Conservation (phyloP, 495 filamentous ascomycete species). For the Viridothelium virens region DNA sequence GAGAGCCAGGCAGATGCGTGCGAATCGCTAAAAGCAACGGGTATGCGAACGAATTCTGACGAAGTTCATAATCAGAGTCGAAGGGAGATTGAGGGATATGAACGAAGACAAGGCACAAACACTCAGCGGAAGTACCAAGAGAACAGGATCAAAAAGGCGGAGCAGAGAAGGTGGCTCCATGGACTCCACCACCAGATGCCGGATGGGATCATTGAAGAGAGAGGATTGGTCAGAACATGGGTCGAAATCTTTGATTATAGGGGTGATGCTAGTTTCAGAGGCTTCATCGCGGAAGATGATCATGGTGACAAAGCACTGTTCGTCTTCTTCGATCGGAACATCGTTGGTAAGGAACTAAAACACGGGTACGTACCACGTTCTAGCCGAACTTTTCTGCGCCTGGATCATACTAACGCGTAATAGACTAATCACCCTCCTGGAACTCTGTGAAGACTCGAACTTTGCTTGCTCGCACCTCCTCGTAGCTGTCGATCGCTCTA, state of each 20-base stretch:
- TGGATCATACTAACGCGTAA: conserved; percentile 16
- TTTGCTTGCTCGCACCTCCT: conserved; percentile 71
- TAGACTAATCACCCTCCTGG: conserved; percentile 84
- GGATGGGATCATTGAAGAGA: conserved; percentile 20
- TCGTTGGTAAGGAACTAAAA: conserved; percentile 69
- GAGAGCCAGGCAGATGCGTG: conserved; percentile 63
- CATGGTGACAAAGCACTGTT: conserved; percentile 66
- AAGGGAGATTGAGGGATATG: conserved; percentile 14
- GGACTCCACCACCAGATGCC: conserved; percentile 23
- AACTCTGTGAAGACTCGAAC: conserved; percentile 61
- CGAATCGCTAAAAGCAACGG: conserved; percentile 66
- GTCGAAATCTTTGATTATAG: conserved; percentile 87
- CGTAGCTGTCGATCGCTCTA: conserved; percentile 65
- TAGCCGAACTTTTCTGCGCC: conserved; percentile 5
- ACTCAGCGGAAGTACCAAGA: not conserved
- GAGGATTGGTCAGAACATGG: conserved; percentile 44
- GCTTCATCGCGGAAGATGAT: conserved; percentile 59
- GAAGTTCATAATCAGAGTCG: not conserved
- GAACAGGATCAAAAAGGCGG: conserved; percentile 18
- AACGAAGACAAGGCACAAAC: conserved; percentile 24
- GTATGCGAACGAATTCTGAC: not conserved
- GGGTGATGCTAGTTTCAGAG: conserved; percentile 72
- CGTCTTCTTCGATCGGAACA: conserved; percentile 71
- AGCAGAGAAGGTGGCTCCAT: conserved; percentile 24
- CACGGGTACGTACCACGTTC: conserved; percentile 54